Percentiles rank a stretch among this genome's conserved stretches.
phyloP scores from a whole-genome alignment of 768 basidiomycete species.

The Psilocybe cyanescens region DNA sequence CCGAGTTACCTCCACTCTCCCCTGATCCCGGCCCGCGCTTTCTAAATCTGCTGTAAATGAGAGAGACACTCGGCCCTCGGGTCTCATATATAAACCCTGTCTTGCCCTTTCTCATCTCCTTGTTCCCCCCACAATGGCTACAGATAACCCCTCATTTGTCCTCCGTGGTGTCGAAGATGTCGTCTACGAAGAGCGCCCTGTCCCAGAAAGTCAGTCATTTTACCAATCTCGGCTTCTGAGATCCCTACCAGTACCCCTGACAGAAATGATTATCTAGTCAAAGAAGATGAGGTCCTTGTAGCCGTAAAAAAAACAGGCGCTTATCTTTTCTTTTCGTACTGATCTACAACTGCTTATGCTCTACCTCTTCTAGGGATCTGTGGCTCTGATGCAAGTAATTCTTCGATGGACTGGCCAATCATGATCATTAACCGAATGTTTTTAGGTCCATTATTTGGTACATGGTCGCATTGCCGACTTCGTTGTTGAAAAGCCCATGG shows the following conservation, averaged over 20 bases:
- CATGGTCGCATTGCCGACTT: slow-evolving; percentile 83
- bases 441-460: slow-evolving; percentile 77
- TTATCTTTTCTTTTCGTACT: background rate
- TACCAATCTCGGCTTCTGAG: background rate
- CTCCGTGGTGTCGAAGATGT: slow-evolving; percentile 71
- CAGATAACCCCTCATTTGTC: slow-evolving; percentile 82
- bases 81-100: slow-evolving; percentile 6
- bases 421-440: background rate
- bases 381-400: slow-evolving; percentile 74
- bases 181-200: slow-evolving; percentile 72
- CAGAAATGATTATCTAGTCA: slow-evolving; percentile 43
- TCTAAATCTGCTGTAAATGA: background rate
- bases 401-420: background rate
- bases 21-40: slow-evolving; percentile 4
- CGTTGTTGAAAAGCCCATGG: slow-evolving; percentile 82
- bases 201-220: slow-evolving; percentile 62
- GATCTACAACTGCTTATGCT: slow-evolving; percentile 5
- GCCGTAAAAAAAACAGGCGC: slow-evolving; percentile 90
- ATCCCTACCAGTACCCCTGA: background rate
- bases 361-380: slow-evolving; percentile 68
- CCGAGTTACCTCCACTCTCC: slow-evolving; percentile 15
- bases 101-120: slow-evolving; percentile 6
- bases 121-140: slow-evolving; percentile 46
- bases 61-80: background rate
- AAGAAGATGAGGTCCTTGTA: slow-evolving; percentile 80